phyloP scores from a whole-genome alignment of 257 asterid species.

The Perilla frutescens region DNA sequence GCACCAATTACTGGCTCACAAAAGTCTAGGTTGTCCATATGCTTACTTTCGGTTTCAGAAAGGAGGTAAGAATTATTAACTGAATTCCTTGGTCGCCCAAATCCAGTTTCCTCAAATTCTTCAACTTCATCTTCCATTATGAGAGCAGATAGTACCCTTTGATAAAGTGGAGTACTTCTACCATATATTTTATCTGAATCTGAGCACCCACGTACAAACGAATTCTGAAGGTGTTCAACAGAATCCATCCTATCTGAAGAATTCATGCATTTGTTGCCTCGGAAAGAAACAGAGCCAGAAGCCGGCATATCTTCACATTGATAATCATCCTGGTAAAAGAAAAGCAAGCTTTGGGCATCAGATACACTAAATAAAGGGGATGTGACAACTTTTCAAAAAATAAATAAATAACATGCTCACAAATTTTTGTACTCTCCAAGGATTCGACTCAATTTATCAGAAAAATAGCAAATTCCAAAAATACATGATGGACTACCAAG shows the following conservation, averaged over 20 bases:
- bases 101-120: slow-evolving; percentile 77
- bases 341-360: slow-evolving; percentile 30
- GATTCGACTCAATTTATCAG: not conserved
- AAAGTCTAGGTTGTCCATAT: slow-evolving; percentile 51
- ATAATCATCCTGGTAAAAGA: slow-evolving; percentile 57
- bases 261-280: slow-evolving; percentile 48
- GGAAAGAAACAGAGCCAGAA: slow-evolving; percentile 48
- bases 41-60: slow-evolving; percentile 52
- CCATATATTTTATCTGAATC: slow-evolving; percentile 52
- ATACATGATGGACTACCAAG: slow-evolving; percentile 1
- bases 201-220: slow-evolving; percentile 49
- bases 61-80: slow-evolving; percentile 49
- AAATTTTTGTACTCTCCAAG: not conserved
- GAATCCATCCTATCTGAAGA: slow-evolving; percentile 48
- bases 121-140: slow-evolving; percentile 80
- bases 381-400: not conserved
- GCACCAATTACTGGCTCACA: slow-evolving; percentile 57
- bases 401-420: not conserved
- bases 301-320: slow-evolving; percentile 49
- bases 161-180: slow-evolving; percentile 72
- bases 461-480: slow-evolving; percentile 24
- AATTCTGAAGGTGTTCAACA: slow-evolving; percentile 55
- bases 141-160: slow-evolving; percentile 90
- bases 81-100: slow-evolving; percentile 53
- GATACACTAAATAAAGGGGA: slow-evolving; percentile 24